Base-by-base conservation (phyloP, 768 basidiomycete species). In the Boletales sp. region DNA sequence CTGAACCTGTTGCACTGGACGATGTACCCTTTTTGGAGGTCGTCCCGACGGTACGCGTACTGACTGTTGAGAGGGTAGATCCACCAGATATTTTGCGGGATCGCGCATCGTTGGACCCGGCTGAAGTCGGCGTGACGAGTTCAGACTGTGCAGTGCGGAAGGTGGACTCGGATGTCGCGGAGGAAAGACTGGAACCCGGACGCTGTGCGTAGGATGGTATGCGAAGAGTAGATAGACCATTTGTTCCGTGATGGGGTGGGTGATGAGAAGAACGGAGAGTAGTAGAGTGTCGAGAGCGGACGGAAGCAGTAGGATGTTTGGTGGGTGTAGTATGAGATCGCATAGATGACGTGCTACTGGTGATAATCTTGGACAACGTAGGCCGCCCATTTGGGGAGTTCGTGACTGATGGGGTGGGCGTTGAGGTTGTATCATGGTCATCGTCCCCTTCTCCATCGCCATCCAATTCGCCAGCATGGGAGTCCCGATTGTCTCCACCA, bases 141-240 rank as follows among this genome's bases (percentile, higher is more conserved):
- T 67, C 68, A 24, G 65, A 67, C 7, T 24, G 55, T 27, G 68
- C 66, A 1, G 68, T 68, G 19, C 61, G 64, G 53, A 69, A 68
- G 0, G 68, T 69, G 8, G 52, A 48, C 2, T 67, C 68, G 2
- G 66, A 70, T 8, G 43, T 60, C 12, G 69, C 65, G 0, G 65
- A 67, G 11, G 68, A 66, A 14, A 67, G 43, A n/a, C 43, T 57
- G 5, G 69, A 64, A 17, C 18, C 54, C 7, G 67, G 69, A 18
- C 67, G 67, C 2, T 55, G 48, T 5, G 29, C 21, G 5, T 61
- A 18, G 3, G 69, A 50, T n/a, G 66, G 68, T 40, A 70, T 68
- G 1, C 66, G 66, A 5, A 68, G 57, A 11, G 52, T 68, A 15
- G 65, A 63, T 13, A 60, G 39, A 8, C 65, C 63, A 11, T 65